Evolutionary conservation across 345 rosid species (phyloP).

Genomic region (Adansonia digitata): DNA sequence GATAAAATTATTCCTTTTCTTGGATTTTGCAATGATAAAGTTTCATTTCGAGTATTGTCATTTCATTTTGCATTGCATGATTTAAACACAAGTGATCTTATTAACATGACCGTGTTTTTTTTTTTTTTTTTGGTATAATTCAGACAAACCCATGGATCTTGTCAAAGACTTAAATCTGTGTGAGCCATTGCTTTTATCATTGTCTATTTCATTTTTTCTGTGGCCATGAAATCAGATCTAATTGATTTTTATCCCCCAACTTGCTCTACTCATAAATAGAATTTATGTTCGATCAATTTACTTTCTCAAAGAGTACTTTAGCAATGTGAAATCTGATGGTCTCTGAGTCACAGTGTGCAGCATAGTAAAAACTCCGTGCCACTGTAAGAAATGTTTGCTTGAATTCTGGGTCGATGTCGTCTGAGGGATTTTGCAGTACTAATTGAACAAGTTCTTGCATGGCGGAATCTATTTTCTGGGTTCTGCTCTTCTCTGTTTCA

Average conservation of each 20-base stretch:
- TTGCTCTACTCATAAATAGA: background rate
- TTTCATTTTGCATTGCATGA: background rate
- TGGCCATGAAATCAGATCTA: background rate
- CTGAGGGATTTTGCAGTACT: slow-evolving; percentile 32
- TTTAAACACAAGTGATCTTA: background rate
- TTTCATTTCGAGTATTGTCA: background rate
- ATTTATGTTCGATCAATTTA: slow-evolving; percentile 20
- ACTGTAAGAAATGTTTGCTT: slow-evolving; percentile 57
- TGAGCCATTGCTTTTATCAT: background rate
- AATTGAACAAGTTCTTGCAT: slow-evolving; percentile 66
- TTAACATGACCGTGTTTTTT: background rate
- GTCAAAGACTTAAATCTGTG: background rate
- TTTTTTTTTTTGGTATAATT: background rate
- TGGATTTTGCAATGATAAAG: slow-evolving; percentile 1
- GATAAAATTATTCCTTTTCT: background rate
- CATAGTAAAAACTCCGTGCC: slow-evolving; percentile 63
- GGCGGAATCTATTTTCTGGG: slow-evolving; percentile 35
- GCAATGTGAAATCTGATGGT: slow-evolving; percentile 51
- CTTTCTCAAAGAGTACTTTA: slow-evolving; percentile 69
- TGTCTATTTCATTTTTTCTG: slow-evolving; percentile 1
- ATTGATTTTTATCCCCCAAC: background rate
- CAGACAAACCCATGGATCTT: background rate
- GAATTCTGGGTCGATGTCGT: slow-evolving; percentile 21
- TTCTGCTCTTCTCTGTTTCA: slow-evolving; percentile 20
- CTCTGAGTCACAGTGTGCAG: slow-evolving; percentile 44